These are phyloP conservation scores for Psophocarpus tetragonolobus DNA, from an alignment of 306 rosid genomes.

Conservation along the genomic window DNA sequence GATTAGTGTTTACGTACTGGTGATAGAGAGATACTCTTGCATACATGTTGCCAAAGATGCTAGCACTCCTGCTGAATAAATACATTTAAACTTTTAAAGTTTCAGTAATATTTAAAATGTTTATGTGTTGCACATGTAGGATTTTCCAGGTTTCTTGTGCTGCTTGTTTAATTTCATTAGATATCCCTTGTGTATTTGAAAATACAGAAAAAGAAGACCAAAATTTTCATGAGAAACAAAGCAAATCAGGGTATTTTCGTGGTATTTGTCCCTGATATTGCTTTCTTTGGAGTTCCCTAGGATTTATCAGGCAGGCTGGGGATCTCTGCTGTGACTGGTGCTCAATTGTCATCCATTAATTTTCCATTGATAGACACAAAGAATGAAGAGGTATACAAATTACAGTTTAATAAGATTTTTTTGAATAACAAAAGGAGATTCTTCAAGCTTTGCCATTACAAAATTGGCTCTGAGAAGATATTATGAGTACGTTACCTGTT, in stretches of 20 bases:
- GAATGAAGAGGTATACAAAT: slow-evolving; percentile 62
- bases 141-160: slow-evolving; percentile 24
- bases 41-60: background rate
- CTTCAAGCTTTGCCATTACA: slow-evolving; percentile 15
- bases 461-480: background rate
- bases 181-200: slow-evolving; percentile 19
- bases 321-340: slow-evolving; percentile 51
- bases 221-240: slow-evolving; percentile 14
- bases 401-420: slow-evolving; percentile 29
- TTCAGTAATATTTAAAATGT: slow-evolving; percentile 12
- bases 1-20: background rate
- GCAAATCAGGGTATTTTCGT: slow-evolving; percentile 32
- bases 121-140: background rate
- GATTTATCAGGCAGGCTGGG: slow-evolving; percentile 55
- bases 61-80: slow-evolving; percentile 6
- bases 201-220: background rate
- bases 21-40: slow-evolving; percentile 13
- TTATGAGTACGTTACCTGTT: background rate
- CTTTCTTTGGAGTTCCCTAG: slow-evolving; percentile 61
- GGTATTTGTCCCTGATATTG: slow-evolving; percentile 47
- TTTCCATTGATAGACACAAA: slow-evolving; percentile 62
- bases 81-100: background rate
- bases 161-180: slow-evolving; percentile 17
- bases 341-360: slow-evolving; percentile 49
- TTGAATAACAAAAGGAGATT: slow-evolving; percentile 18